Conservation (phyloP, 371 early-diverging fungal genomes). For the Gilbertella persicaria region DNA sequence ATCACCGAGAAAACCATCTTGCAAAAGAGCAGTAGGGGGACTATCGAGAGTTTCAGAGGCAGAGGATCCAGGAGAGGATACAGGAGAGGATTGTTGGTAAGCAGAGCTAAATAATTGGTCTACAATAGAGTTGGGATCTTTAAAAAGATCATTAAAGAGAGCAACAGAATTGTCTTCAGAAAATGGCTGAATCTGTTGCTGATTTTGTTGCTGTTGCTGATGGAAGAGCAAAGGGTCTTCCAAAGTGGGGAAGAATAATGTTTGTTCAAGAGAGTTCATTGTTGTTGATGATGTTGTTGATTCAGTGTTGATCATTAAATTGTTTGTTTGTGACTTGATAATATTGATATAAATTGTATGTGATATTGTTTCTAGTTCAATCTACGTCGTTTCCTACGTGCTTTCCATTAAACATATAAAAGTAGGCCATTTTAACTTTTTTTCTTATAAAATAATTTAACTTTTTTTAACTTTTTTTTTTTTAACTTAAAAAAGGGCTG, state of each 20-base stretch:
- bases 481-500: constrained; percentile 6
- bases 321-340: constrained; percentile 7
- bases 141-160: constrained; percentile 27
- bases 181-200: constrained; percentile 11
- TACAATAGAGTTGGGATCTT: constrained; percentile 15
- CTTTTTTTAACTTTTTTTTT: constrained; percentile 1
- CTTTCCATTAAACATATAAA: constrained; percentile 46
- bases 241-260: not conserved
- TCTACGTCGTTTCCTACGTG: constrained; percentile 51
- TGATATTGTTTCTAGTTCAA: constrained; percentile 29
- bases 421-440: constrained; percentile 40
- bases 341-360: not conserved
- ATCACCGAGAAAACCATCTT: constrained; percentile 28
- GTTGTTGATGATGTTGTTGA: constrained; percentile 8
- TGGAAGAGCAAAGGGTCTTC: constrained; percentile 26
- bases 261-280: constrained; percentile 10
- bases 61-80: constrained; percentile 26
- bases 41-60: constrained; percentile 25
- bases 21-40: constrained; percentile 24
- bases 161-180: constrained; percentile 9
- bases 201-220: constrained; percentile 6
- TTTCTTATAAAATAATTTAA: constrained; percentile 16
- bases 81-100: constrained; percentile 9
- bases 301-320: constrained; percentile 7
- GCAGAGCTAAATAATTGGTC: constrained; percentile 22